Base-by-base conservation (phyloP, 2,329 filamentous ascomycete species). In the Colletotrichum sp. region DNA sequence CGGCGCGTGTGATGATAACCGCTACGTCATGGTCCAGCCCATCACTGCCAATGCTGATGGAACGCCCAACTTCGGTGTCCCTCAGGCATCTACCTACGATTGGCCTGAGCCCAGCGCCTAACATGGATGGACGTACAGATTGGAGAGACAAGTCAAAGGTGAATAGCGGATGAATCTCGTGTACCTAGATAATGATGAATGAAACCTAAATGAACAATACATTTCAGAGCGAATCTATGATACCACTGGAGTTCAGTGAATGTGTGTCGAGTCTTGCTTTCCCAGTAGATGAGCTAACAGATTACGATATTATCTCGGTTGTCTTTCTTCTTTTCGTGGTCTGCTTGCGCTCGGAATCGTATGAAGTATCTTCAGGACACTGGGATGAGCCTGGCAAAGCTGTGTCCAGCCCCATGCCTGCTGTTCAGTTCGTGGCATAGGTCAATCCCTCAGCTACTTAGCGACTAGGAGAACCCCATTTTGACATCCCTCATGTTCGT, bases 11-110 rank as follows among this genome's bases (percentile, higher is more conserved):
- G 89, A 91, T 74, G 85, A 88, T 3, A 88, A 85, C 6, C 81
- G 90, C 52, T 91, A 91, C 76, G 89, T 90, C 2, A 89, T 89
- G 83, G 88, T 88, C 0, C 87, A 91, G 80, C 85, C 85, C 28
- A 79, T 92, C 30, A 87, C 87, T 26, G 88, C 86, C 78, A 88
- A 90, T 60, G 81, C 84, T 1, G 86, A 91, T 76, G 89, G 89
- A 1, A 85, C 85, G 2, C 90, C 89, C 4, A 87, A 89, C 79
- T 91, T 91, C 81, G 90, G 89, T 4, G 76, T 81, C 15, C 80
- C 79, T 4, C 77, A 79, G 52, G 76, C 70, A 12, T 79, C 76
- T 8, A 79, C 72, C 3, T 72, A 72, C 16, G 9, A 84, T 8
- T 82, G 79, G 78, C 16, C 71, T 4, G 80, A 81, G 72, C 81